Conservation (phyloP, 2,329 filamentous ascomycete genomes). For the Beauveria varroae region DNA sequence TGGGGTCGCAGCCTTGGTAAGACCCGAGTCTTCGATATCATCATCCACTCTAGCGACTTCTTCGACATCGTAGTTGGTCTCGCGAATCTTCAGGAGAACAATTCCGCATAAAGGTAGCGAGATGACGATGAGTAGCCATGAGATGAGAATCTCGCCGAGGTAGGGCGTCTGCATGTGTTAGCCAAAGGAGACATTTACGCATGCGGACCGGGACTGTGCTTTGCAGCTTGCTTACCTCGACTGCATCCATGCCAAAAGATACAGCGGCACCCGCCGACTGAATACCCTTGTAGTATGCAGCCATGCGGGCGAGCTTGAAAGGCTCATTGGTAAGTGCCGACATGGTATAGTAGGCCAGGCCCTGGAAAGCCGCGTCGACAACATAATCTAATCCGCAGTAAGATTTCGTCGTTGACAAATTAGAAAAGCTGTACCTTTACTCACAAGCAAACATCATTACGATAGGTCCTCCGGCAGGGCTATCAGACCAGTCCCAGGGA, state of each 20-base stretch:
- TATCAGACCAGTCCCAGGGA: slow-evolving; percentile 21
- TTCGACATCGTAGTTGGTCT: slow-evolving; percentile 20
- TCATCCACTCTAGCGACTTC: slow-evolving; percentile 15
- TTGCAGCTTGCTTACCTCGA: slow-evolving; percentile 17
- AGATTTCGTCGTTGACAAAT: background rate
- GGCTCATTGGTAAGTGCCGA: slow-evolving; percentile 66
- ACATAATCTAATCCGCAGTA: slow-evolving; percentile 17
- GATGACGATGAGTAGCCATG: slow-evolving; percentile 18
- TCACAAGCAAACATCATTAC: slow-evolving; percentile 19
- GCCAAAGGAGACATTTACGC: background rate
- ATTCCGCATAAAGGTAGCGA: slow-evolving; percentile 17
- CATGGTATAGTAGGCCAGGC: slow-evolving; percentile 66
- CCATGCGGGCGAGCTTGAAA: slow-evolving; percentile 66
- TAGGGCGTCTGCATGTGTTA: slow-evolving; percentile 16
- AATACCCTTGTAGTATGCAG: slow-evolving; percentile 75
- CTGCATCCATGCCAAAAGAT: slow-evolving; percentile 27
- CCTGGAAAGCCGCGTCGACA: slow-evolving; percentile 29
- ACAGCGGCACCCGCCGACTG: slow-evolving; percentile 66
- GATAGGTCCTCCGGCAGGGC: slow-evolving; percentile 19
- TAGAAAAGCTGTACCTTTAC: background rate
- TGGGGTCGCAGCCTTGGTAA: background rate
- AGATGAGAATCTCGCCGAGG: slow-evolving; percentile 18
- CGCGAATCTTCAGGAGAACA: slow-evolving; percentile 17
- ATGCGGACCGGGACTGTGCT: background rate
- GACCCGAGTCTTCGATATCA: background rate